Evolutionary conservation across 352 stramenopile species (phyloP).

Genomic region (Pythium insidiosum): DNA sequence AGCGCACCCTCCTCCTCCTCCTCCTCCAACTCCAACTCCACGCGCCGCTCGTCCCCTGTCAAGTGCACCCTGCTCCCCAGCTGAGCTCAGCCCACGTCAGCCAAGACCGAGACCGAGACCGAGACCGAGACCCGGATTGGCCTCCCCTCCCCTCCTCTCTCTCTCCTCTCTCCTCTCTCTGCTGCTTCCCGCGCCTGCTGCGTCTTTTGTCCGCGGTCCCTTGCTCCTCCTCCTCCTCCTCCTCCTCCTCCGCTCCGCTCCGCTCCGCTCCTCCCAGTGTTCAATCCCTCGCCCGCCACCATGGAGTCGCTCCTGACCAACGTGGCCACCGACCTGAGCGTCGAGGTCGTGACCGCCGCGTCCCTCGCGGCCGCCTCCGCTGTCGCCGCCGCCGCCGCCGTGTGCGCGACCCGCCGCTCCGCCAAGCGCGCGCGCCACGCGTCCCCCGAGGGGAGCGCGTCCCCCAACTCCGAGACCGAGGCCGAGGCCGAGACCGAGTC

Average conservation of each 20-base stretch:
- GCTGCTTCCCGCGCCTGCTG: background rate
- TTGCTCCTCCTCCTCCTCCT: background rate
- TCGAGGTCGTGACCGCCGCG: background rate
- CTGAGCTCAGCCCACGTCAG: too few species aligned
- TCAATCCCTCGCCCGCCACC: background rate
- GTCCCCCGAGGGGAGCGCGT: background rate
- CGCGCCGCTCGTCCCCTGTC: too few species aligned
- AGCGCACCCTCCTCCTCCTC: too few species aligned
- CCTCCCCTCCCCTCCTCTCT: too few species aligned
- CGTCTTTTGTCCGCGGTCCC: background rate
- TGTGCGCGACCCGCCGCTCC: constrained; percentile 1
- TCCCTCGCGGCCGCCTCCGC: constrained; percentile 1
- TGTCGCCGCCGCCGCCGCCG: constrained; percentile 23
- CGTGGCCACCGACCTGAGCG: background rate
- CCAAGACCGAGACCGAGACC: too few species aligned
- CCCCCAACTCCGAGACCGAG: background rate
- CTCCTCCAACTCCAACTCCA: too few species aligned
- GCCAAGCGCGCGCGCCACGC: background rate
- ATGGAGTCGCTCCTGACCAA: background rate
- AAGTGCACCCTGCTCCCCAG: too few species aligned
- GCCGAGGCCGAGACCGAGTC: background rate
- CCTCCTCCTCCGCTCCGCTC: background rate
- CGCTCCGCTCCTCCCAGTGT: background rate
- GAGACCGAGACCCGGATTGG: too few species aligned
- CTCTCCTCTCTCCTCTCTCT: too few species aligned